These are phyloP conservation scores for Jackrogersella minutella DNA, from an alignment of 495 filamentous ascomycete species.

Conservation along the genomic window DNA sequence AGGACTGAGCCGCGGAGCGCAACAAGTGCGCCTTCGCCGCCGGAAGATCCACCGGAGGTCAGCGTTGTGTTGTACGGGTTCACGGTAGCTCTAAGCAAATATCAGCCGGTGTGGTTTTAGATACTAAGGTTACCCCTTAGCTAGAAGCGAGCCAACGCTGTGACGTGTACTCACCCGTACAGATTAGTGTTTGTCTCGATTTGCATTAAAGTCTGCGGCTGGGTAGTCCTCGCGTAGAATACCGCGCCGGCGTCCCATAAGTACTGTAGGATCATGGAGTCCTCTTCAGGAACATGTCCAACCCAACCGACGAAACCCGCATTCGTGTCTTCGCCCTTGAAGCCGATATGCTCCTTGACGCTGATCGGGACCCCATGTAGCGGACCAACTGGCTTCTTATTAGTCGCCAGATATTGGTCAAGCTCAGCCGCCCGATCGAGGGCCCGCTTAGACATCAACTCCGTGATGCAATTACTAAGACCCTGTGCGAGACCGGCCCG, in stretches of 20 bases:
- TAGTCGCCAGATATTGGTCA: slow-evolving; percentile 60
- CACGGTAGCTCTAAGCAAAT: slow-evolving; percentile 57
- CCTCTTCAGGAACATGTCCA: slow-evolving; percentile 47
- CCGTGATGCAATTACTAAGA: slow-evolving; percentile 66
- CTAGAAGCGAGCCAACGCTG: slow-evolving; percentile 21
- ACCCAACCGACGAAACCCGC: slow-evolving; percentile 59
- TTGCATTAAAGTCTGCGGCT: slow-evolving; percentile 69
- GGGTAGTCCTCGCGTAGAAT: slow-evolving; percentile 62
- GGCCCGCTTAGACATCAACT: slow-evolving; percentile 69
- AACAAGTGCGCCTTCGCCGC: slow-evolving; percentile 72
- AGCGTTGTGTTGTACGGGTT: slow-evolving; percentile 65
- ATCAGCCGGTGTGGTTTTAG: slow-evolving; percentile 42
- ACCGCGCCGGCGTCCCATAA: slow-evolving; percentile 58
- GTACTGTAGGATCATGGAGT: slow-evolving; percentile 58
- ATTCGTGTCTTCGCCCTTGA: slow-evolving; percentile 62
- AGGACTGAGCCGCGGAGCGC: slow-evolving; percentile 65
- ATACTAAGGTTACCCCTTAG: not conserved
- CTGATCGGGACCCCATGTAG: slow-evolving; percentile 74
- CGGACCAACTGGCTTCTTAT: slow-evolving; percentile 63
- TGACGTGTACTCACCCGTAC: slow-evolving; percentile 55
- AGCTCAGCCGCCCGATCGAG: slow-evolving; percentile 64
- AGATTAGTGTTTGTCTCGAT: slow-evolving; percentile 64
- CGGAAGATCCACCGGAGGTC: slow-evolving; percentile 69
- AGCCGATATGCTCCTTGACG: slow-evolving; percentile 70
- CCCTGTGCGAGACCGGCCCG: slow-evolving; percentile 54